Conservation (phyloP, 371 early-diverging fungal species). For the Phascolomyces articulosus region DNA sequence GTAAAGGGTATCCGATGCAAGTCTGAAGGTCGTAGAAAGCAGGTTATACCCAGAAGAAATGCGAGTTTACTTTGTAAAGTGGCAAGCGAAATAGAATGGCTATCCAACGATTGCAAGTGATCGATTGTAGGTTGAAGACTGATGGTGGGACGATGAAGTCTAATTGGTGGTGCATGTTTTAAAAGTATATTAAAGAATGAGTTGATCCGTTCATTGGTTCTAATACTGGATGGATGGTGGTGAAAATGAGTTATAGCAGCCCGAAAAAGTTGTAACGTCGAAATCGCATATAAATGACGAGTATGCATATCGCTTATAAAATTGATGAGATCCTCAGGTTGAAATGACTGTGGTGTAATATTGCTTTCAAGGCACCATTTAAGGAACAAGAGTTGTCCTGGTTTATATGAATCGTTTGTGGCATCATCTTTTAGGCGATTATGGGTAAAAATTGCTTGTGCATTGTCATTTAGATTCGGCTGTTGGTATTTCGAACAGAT, state of each 20-base stretch:
- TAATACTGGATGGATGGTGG: neutral
- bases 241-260: neutral
- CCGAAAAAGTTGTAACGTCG: neutral
- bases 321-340: neutral
- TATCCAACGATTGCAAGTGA: neutral
- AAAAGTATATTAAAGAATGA: neutral
- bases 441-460: neutral
- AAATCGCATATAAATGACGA: neutral
- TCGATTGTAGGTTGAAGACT: constrained; percentile 3
- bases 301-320: neutral
- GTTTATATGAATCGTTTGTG: too few species aligned
- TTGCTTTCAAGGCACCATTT: neutral
- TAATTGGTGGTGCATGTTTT: neutral
- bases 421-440: neutral
- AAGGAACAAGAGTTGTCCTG: neutral
- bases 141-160: neutral
- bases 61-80: neutral
- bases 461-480: neutral
- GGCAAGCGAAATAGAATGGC: neutral
- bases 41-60: constrained; percentile 8
- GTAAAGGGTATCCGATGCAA: constrained; percentile 3
- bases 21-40: constrained; percentile 13
- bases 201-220: neutral
- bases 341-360: neutral
- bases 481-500: neutral